These are phyloP conservation scores for Eucalyptus leucophloia DNA, from an alignment of 345 rosid genomes.

Conservation along the genomic window DNA sequence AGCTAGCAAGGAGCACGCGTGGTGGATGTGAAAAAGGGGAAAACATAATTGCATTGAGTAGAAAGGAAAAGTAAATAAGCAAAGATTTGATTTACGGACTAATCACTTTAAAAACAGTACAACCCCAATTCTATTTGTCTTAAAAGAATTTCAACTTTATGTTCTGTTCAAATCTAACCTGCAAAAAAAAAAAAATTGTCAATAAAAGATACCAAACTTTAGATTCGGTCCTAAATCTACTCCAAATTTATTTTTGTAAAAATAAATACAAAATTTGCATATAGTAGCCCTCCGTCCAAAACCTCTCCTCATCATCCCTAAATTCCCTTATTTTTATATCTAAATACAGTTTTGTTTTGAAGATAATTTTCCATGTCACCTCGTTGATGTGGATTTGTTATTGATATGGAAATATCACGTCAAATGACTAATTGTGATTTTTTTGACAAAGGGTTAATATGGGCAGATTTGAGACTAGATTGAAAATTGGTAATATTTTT, in stretches of 20 bases:
- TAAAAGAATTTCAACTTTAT: no score
- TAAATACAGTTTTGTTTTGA: rapidly evolving
- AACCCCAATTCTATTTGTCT: no score
- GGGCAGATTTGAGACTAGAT: background rate
- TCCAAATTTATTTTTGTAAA: rapidly evolving
- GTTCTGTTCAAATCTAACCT: background rate
- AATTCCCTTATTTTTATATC: background rate
- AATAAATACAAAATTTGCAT: background rate
- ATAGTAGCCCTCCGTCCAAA: background rate
- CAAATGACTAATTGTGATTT: background rate
- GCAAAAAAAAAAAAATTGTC: no score
- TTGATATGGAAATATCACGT: background rate
- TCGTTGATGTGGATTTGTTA: background rate
- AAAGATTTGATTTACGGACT: background rate
- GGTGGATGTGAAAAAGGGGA: background rate
- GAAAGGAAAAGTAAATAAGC: background rate
- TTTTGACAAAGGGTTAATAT: background rate
- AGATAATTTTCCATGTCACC: background rate
- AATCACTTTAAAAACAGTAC: no score
- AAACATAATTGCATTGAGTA: background rate
- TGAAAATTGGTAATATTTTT: background rate
- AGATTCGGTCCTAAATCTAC: no score
- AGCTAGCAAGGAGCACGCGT: background rate
- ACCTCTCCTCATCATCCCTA: background rate
- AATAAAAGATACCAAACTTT: background rate